Conservation (phyloP, 1,284 basidiomycete species). For the Cutaneotrichosporon dermatis region DNA sequence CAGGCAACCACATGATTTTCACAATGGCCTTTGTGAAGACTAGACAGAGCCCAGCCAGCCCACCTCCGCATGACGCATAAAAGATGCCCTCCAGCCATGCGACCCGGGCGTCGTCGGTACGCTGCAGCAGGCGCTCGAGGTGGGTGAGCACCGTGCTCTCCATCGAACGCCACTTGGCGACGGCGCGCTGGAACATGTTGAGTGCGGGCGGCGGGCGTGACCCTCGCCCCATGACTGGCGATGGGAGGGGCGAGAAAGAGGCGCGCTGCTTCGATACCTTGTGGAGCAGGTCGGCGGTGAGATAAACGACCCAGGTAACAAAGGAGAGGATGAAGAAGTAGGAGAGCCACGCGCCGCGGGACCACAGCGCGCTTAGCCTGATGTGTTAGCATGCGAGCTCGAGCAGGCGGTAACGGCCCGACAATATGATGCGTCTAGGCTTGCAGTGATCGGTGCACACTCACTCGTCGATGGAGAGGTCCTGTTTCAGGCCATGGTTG, state of each 20-base stretch:
- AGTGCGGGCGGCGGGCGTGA: background rate
- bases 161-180: constrained; percentile 50
- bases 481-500: constrained; percentile 48
- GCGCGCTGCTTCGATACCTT: constrained; percentile 40
- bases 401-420: too few species aligned
- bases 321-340: constrained; percentile 75
- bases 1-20: constrained; percentile 35
- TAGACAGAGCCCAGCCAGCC: constrained; percentile 77
- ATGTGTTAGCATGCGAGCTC: background rate
- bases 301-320: constrained; percentile 62
- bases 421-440: too few species aligned
- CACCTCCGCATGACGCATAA: constrained; percentile 86
- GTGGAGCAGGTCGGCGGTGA: constrained; percentile 49
- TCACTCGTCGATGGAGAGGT: constrained; percentile 53
- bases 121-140: constrained; percentile 69
- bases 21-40: constrained; percentile 81
- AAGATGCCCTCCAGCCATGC: constrained; percentile 85
- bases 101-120: constrained; percentile 73
- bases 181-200: constrained; percentile 19
- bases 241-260: constrained; percentile 53
- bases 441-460: constrained; percentile 2
- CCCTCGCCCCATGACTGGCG: constrained; percentile 30
- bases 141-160: constrained; percentile 59
- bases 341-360: constrained; percentile 75
- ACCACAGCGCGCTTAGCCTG: constrained; percentile 73